Base-by-base conservation (phyloP, 805 yeast genomes). In the Candida chauliodis region DNA sequence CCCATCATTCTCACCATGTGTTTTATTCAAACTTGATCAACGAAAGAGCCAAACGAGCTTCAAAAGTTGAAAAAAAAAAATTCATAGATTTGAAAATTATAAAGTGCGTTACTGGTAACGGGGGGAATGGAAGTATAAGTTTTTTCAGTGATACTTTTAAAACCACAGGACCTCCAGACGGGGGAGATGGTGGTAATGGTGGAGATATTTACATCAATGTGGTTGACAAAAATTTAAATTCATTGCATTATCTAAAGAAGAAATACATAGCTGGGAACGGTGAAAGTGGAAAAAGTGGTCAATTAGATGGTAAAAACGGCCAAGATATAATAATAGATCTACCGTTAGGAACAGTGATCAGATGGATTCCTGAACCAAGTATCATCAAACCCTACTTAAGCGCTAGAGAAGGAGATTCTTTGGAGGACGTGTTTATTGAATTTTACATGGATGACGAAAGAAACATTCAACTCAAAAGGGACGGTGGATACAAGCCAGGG, bases 181-280 rank as follows among this genome's bases (percentile, higher is more conserved):
- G 99, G n/a, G 99, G 99, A 8, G 97, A 93, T 62, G 99, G 99
- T 21, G 99, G 98, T 4, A 66, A 71, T 44, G 99, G 99, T 16
- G 99, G 99, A 2, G 73, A 81, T 37, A 74, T 93, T 2, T 91
- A 83, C 55, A 77, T 93, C 2, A 86, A 82, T 54, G 96, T 95
- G 2, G 79, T 81, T 1, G 77, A 77, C 35, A 33, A 33, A 27
- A 85, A 84, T 16, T 50, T 85, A 30, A 75, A 79, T 25, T 81
- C 93, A 3, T 59, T 93, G 42, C 88, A 87, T 49, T 78, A 79
- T 43, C 51, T 91, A 20, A 75, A 75, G 43, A 74, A 82, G 25
- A 73, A 73, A 11, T 88, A 89, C 58, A 66, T 66, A 13, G 96
- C 97, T 0, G 74, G 71, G 11, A 73, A 74, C 44, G 99, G 99